Evolutionary conservation across 768 basidiomycete species (phyloP).

Genomic region (Porphyrellus cyaneotinctus): DNA sequence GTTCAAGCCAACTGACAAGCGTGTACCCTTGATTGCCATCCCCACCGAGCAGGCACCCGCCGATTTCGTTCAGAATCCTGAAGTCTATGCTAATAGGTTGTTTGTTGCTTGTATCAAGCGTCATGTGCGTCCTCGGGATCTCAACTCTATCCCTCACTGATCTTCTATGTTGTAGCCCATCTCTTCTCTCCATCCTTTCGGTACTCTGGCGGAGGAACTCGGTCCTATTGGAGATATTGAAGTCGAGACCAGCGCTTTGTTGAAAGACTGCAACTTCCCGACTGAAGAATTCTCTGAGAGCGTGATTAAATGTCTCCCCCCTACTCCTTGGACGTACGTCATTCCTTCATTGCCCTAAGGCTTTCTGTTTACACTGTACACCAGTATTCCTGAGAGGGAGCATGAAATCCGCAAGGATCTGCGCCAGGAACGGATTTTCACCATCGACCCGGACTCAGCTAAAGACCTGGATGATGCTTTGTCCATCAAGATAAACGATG

Average conservation of each 20-base stretch:
- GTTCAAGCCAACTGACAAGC: constrained; percentile 99
- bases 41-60: constrained; percentile 97
- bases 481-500: constrained; percentile 83
- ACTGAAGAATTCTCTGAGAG: constrained; percentile 96
- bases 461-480: constrained; percentile 95
- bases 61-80: constrained; percentile 94
- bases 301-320: constrained; percentile 92
- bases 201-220: constrained; percentile 95
- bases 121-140: constrained; percentile 58
- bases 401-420: constrained; percentile 85
- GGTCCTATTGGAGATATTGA: constrained; percentile 98
- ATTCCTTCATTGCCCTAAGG: background rate
- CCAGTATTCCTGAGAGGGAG: constrained; percentile 84
- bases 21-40: constrained; percentile 97
- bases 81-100: constrained; percentile 82
- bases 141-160: constrained; percentile 15
- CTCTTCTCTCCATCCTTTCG: constrained; percentile 97
- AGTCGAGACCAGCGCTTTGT: constrained; percentile 93
- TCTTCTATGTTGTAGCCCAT: constrained; percentile 54
- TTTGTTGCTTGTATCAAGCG: constrained; percentile 99
- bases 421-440: constrained; percentile 81
- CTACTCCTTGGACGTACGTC: constrained; percentile 86
- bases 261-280: constrained; percentile 99
- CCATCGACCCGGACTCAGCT: constrained; percentile 86
- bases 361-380: constrained; percentile 9